Conservation (phyloP, 495 filamentous ascomycete species). For the Xylaria nigripes region DNA sequence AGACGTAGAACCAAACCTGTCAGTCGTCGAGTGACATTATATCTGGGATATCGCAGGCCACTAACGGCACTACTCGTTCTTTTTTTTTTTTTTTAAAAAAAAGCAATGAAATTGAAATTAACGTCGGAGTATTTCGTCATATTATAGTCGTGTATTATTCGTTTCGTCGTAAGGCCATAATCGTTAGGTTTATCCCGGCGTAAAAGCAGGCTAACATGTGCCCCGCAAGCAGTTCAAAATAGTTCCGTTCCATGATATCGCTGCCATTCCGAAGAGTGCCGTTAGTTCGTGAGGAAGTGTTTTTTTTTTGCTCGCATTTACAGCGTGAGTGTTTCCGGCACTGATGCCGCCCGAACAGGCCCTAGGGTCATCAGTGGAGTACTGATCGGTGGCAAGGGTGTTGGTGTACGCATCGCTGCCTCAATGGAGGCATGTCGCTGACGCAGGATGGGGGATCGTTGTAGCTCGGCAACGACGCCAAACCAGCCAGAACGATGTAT, state of each 20-base stretch:
- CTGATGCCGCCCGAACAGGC: not conserved
- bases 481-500: conserved; percentile 41
- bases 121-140: conserved; percentile 1
- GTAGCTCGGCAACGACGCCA: conserved; percentile 45
- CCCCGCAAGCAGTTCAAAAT: not conserved
- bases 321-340: conserved; percentile 2
- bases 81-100: no score
- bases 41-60: not conserved
- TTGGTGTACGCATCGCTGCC: conserved; percentile 31
- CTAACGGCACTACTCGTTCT: conserved; percentile 2
- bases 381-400: conserved; percentile 17
- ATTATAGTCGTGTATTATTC: not conserved
- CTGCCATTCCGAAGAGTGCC: not conserved
- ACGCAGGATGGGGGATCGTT: conserved; percentile 42
- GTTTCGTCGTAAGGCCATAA: conserved; percentile 10
- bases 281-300: not conserved
- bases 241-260: not conserved
- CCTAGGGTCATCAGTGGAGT: conserved; percentile 11
- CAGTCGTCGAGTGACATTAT: not conserved
- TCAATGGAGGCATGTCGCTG: conserved; percentile 47
- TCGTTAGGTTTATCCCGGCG: conserved; percentile 4
- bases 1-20: not conserved
- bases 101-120: no score
- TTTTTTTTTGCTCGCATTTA: not conserved
- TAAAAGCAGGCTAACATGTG: not conserved